Evolutionary conservation across 108 stramenopile species (phyloP), one percentile per base, ranked within the genome.

Genomic region (Cyclotella baltica): DNA sequence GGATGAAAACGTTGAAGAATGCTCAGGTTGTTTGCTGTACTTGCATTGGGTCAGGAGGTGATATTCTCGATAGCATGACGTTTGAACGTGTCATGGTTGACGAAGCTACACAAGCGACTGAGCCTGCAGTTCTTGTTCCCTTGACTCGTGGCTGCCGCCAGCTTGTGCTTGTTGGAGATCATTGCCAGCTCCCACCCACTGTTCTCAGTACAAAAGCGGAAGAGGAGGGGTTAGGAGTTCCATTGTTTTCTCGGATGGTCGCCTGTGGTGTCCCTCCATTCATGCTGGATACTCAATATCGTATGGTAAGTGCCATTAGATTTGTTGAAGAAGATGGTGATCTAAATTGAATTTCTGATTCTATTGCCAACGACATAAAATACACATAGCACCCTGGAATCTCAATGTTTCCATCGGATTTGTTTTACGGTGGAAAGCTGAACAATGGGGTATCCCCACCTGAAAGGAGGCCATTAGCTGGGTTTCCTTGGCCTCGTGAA

Each of bases 1-100:
- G 93, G 62, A 82, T 90, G 85, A 92, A 92, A 72, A 72, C 84
- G 13, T 68, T 98, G 33, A 83, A 86, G 67, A 90, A 87, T 46
- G 97, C 97, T 15, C 96, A 97, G 74, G 93, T 99, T 58, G 88
- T 98, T 50, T 97, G 96, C 72, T 96, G 96, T 72, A 98, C 97
- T 23, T 97, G 97, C 75, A 95, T 97, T 69, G 97, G 96, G 53
- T 96, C 95, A 3, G 96, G 94, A 57, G 89, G 91, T 38, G 97
- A 97, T 76, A 91, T 94, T 27, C 75, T 94, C 5, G 95, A 95
- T 63, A 81, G 81, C 27, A 89, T 96, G 87, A 86, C 85, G 5
- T 96, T 95, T 78, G 94, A 95, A 52, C 87, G 92, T 33, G 95
- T 98, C 2, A 84, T 98, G 71, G 93, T 98, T 53, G 97, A 98